A percentile compares a stretch with the other conserved stretches of the same genome.
Conservation (phyloP, 345 rosid genomes). For the Euphorbia peplus region DNA sequence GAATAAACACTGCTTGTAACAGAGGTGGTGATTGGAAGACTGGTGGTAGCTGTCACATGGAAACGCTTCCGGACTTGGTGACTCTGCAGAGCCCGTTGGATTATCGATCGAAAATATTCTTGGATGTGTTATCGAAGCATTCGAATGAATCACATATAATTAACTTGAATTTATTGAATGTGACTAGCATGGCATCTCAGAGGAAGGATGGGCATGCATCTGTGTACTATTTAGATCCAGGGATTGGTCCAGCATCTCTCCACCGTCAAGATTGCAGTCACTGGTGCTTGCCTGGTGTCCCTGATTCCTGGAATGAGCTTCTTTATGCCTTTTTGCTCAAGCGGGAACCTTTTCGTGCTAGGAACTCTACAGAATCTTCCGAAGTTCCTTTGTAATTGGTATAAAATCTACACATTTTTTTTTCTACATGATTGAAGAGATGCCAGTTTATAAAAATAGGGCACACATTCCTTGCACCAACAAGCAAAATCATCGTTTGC, state of each 20-base stretch:
- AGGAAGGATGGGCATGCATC: constrained; percentile 91
- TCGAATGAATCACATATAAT: constrained; percentile 24
- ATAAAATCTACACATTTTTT: neutral
- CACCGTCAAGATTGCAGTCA: constrained; percentile 90
- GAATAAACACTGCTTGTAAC: constrained; percentile 13
- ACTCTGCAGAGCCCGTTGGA: constrained; percentile 41
- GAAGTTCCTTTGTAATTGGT: constrained; percentile 15
- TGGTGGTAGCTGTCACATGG: constrained; percentile 83
- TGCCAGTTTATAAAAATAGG: neutral
- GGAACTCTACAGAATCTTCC: constrained; percentile 14
- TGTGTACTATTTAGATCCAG: constrained; percentile 55
- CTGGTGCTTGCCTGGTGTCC: constrained; percentile 97
- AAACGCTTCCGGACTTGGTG: constrained; percentile 72
- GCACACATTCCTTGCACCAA: constrained; percentile 3
- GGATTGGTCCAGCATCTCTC: constrained; percentile 53
- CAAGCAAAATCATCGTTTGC: constrained; percentile 1
- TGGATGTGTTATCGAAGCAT: constrained; percentile 40
- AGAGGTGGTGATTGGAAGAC: constrained; percentile 94
- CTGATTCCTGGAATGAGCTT: constrained; percentile 89
- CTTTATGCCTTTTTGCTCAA: constrained; percentile 50
- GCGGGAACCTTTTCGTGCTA: constrained; percentile 5
- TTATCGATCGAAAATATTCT: constrained; percentile 38
- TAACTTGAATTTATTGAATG: constrained; percentile 51
- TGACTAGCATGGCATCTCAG: constrained; percentile 60
- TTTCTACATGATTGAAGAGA: neutral